Percentiles rank a stretch among this genome's conserved stretches.
These are phyloP conservation scores for Monascus purpureus DNA, from an alignment of 495 filamentous ascomycete genomes.

Conservation along the genomic window DNA sequence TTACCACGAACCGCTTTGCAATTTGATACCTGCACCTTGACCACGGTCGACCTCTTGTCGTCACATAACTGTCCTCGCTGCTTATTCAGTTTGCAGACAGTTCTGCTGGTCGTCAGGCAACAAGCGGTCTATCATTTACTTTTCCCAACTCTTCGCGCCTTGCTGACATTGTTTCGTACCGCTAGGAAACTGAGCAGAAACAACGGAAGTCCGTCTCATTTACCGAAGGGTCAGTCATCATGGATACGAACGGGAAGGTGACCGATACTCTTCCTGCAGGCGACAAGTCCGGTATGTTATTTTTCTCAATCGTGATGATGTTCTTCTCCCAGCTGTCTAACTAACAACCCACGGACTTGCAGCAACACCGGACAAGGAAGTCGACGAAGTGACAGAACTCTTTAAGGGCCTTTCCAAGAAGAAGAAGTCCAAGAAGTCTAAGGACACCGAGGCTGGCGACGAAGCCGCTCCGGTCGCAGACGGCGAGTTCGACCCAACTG, in stretches of 20 bases:
- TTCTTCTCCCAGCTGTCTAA: too few species aligned
- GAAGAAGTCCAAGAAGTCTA: conserved; percentile 55
- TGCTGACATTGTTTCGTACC: conserved; percentile 4
- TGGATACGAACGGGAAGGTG: conserved; percentile 72
- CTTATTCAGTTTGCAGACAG: not conserved
- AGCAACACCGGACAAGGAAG: conserved; percentile 40
- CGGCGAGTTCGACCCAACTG: conserved; percentile 56
- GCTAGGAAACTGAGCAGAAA: conserved; percentile 25
- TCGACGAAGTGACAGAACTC: conserved; percentile 58
- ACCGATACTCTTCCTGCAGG: conserved; percentile 50
- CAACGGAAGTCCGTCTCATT: conserved; percentile 87
- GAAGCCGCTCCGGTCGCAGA: conserved; percentile 42
- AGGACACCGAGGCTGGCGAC: conserved; percentile 43
- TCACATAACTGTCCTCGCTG: not conserved
- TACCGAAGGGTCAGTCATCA: conserved; percentile 67
- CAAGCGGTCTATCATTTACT: too few species aligned
- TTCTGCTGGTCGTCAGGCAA: not conserved
- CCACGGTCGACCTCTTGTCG: conserved; percentile 4
- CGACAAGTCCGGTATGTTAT: conserved; percentile 48
- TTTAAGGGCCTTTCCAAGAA: conserved; percentile 84
- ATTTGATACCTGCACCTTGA: conserved; percentile 17
- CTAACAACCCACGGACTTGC: too few species aligned
- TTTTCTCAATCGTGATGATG: too few species aligned
- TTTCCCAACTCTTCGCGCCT: conserved; percentile 1
- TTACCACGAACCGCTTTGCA: conserved; percentile 6